These are phyloP conservation scores for Eleusine indica DNA, from an alignment of 176 grass and related monocot species.

Conservation along the genomic window DNA sequence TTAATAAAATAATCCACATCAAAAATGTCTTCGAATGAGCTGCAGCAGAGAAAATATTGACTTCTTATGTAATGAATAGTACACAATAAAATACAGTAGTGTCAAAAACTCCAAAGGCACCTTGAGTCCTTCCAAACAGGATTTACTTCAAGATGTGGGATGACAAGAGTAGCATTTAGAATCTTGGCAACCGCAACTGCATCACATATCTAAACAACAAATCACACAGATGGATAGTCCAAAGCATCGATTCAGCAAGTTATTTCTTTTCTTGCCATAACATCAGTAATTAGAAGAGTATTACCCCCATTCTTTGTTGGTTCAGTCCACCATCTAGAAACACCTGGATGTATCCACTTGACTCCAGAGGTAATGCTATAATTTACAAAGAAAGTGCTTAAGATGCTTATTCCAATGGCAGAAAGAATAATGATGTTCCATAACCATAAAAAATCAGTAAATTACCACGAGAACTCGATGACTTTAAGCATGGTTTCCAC, in stretches of 20 bases:
- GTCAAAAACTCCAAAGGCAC: slow-evolving; percentile 44
- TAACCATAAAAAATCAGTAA: slow-evolving; percentile 20
- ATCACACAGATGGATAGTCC: slow-evolving; percentile 20
- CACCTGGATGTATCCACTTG: slow-evolving; percentile 88
- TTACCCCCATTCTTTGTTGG: slow-evolving; percentile 98
- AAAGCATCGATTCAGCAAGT: slow-evolving; percentile 17
- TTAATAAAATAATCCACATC: slow-evolving; percentile 83
- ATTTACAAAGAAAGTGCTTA: slow-evolving; percentile 24
- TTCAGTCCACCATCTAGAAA: slow-evolving; percentile 98
- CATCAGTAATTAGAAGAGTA: slow-evolving; percentile 7
- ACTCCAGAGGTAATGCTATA: slow-evolving; percentile 52
- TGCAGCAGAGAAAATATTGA: slow-evolving; percentile 42
- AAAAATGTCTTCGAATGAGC: slow-evolving; percentile 89
- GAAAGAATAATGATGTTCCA: not conserved
- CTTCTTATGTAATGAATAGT: slow-evolving; percentile 16
- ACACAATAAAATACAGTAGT: slow-evolving; percentile 15
- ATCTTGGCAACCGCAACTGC: slow-evolving; percentile 94
- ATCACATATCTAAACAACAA: slow-evolving; percentile 87
- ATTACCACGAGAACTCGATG: slow-evolving; percentile 55
- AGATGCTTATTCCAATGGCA: not conserved
- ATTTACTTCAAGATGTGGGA: slow-evolving; percentile 95
- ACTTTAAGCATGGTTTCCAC: slow-evolving; percentile 72
- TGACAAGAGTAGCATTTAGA: slow-evolving; percentile 90
- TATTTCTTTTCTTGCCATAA: slow-evolving; percentile 14
- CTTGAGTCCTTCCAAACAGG: slow-evolving; percentile 96